These are phyloP conservation scores for Boletus rubescentipes DNA, from an alignment of 768 basidiomycete species.

Conservation along the genomic window DNA sequence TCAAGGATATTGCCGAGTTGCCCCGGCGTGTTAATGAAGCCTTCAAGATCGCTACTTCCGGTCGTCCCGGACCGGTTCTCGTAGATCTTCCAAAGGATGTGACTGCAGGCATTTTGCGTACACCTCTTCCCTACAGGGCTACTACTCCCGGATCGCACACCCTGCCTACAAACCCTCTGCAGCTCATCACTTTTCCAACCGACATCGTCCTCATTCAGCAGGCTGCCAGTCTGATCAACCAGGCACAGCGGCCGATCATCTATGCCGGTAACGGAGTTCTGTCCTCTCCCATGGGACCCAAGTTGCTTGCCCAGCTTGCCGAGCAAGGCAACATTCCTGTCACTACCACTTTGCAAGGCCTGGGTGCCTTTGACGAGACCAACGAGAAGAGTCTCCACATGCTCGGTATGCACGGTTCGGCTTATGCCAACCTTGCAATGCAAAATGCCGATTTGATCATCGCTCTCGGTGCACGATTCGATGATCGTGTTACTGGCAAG, in stretches of 20 bases:
- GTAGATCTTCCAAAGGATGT: slow-evolving; percentile 99
- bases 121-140: slow-evolving; percentile 80
- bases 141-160: slow-evolving; percentile 83
- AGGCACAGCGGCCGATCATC: slow-evolving; percentile 85
- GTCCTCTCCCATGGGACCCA: slow-evolving; percentile 76
- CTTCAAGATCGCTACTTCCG: slow-evolving; percentile 98
- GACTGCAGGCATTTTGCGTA: slow-evolving; percentile 87
- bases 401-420: slow-evolving; percentile 98
- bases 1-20: slow-evolving; percentile 93
- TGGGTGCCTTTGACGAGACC: slow-evolving; percentile 93
- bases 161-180: slow-evolving; percentile 73
- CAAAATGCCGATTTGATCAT: slow-evolving; percentile 98
- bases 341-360: slow-evolving; percentile 93
- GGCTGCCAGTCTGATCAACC: slow-evolving; percentile 90
- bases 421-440: slow-evolving; percentile 97
- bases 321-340: slow-evolving; percentile 93
- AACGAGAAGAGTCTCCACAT: slow-evolving; percentile 88
- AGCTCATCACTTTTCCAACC: slow-evolving; percentile 51
- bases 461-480: slow-evolving; percentile 93
- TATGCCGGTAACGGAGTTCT: slow-evolving; percentile 94
- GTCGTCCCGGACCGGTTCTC: slow-evolving; percentile 95
- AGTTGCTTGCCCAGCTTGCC: slow-evolving; percentile 73
- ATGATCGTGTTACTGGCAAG: slow-evolving; percentile 96
- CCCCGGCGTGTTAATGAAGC: slow-evolving; percentile 97
- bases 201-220: slow-evolving; percentile 71